Percentiles rank a stretch among this genome's conserved stretches.
phyloP scores from a whole-genome alignment of 116 monocot species.

The Phalaenopsis hybrid region DNA sequence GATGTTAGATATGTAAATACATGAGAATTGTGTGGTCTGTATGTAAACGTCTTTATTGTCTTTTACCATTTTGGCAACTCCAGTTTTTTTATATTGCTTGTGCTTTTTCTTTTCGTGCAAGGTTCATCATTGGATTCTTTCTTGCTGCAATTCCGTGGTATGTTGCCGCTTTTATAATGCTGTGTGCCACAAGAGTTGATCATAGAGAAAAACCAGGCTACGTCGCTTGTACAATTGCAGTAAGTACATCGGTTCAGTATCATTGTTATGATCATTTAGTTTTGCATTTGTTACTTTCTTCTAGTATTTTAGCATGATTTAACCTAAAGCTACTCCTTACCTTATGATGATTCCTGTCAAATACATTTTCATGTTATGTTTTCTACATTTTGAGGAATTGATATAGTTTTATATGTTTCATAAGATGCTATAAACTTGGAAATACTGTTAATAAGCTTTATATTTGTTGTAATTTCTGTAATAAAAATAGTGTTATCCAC shows the following conservation, averaged over 20 bases:
- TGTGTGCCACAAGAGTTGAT: constrained; percentile 11
- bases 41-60: neutral
- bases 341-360: too few relatives aligned
- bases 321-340: neutral
- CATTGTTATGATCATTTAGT: neutral
- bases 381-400: too few relatives aligned
- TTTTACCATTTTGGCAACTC: neutral
- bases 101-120: constrained; percentile 3
- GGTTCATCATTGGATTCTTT: constrained; percentile 20
- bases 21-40: too few relatives aligned
- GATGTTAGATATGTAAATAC: too few relatives aligned
- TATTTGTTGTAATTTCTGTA: too few relatives aligned
- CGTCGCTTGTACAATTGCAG: constrained; percentile 23
- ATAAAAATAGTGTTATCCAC: too few relatives aligned
- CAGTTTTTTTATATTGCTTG: neutral
- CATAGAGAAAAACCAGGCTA: constrained; percentile 21
- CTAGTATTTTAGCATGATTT: neutral
- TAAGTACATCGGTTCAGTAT: constrained; percentile 3
- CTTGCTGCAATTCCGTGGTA: constrained; percentile 25
- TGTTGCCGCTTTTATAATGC: constrained; percentile 16
- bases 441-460: too few relatives aligned
- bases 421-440: too few relatives aligned
- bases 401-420: too few relatives aligned
- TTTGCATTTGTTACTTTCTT: neutral
- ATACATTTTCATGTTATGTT: too few relatives aligned